These are phyloP conservation scores for Mucor irregularis DNA, from an alignment of 371 early-diverging fungal species.

Conservation along the genomic window DNA sequence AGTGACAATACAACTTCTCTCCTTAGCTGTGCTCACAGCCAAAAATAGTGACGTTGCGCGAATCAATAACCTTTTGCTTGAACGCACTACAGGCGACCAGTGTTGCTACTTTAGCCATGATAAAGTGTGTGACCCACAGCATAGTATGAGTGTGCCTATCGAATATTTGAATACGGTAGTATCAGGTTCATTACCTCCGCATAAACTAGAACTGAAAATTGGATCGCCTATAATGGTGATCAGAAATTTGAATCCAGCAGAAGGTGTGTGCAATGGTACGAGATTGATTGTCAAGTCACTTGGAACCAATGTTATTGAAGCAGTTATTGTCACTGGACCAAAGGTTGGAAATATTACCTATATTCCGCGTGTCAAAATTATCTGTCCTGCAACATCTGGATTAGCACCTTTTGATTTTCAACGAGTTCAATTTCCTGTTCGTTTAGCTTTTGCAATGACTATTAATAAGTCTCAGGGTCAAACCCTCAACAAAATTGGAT, in stretches of 20 bases:
- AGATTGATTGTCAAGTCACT: slow-evolving; percentile 18
- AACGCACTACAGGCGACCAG: no score
- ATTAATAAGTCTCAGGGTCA: slow-evolving; percentile 37
- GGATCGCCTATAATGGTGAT: not conserved
- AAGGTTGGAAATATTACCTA: not conserved
- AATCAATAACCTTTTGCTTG: no score
- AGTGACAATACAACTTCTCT: not conserved
- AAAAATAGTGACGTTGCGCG: no score
- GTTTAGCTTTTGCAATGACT: slow-evolving; percentile 27
- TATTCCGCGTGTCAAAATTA: slow-evolving; percentile 8
- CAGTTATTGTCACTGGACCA: slow-evolving; percentile 6
- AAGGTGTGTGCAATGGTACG: slow-evolving; percentile 35
- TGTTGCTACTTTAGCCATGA: no score
- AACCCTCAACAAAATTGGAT: slow-evolving; percentile 15
- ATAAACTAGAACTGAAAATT: no score
- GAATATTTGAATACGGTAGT: no score
- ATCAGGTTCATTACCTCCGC: no score
- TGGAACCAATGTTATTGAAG: slow-evolving; percentile 8
- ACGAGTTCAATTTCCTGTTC: slow-evolving; percentile 27
- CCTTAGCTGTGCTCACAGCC: not conserved
- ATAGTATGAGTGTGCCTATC: no score
- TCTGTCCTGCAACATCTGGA: slow-evolving; percentile 7
- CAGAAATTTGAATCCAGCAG: not conserved
- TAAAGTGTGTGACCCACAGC: no score
- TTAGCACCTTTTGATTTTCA: no score